Evolutionary conservation across 306 rosid species (phyloP).

Genomic region (Benincasa hispida): DNA sequence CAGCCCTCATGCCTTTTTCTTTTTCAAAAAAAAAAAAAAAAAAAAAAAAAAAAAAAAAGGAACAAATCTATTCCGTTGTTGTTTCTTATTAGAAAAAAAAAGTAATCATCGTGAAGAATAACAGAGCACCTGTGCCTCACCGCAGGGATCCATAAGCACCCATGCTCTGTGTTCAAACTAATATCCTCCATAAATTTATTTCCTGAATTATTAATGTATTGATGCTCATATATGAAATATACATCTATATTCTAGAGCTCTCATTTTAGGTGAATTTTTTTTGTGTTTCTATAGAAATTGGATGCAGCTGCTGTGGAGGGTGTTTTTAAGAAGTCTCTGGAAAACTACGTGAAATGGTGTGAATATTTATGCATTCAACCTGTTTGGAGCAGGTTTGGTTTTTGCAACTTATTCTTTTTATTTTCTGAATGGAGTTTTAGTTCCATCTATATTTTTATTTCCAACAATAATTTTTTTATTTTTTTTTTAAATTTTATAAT

Average conservation of each 20-base stretch:
- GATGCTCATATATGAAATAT: neutral
- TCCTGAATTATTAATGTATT: neutral
- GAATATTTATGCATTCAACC: conserved; percentile 70
- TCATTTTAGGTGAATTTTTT: too few species aligned
- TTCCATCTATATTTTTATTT: neutral
- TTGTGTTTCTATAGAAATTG: conserved; percentile 40
- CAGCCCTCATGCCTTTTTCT: neutral
- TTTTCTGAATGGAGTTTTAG: conserved; percentile 7
- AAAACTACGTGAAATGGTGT: conserved; percentile 84
- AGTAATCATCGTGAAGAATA: too few species aligned
- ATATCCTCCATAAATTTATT: neutral
- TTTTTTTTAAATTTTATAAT: too few species aligned
- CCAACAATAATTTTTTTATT: too few species aligned
- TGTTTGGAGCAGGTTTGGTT: conserved; percentile 74
- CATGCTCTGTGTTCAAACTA: neutral
- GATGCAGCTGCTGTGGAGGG: conserved; percentile 60
- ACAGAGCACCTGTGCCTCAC: neutral
- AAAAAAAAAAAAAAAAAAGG: too few species aligned
- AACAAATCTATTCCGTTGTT: too few species aligned
- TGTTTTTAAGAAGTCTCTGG: conserved; percentile 61
- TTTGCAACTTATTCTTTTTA: neutral
- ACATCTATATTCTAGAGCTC: too few species aligned
- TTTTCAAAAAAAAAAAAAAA: too few species aligned
- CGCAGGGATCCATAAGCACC: neutral
- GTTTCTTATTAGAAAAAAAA: too few species aligned